A percentile compares a stretch with the other conserved stretches of the same genome.
phyloP scores from a whole-genome alignment of 2,329 filamentous ascomycete species.

The Xylaria hypoxylon region DNA sequence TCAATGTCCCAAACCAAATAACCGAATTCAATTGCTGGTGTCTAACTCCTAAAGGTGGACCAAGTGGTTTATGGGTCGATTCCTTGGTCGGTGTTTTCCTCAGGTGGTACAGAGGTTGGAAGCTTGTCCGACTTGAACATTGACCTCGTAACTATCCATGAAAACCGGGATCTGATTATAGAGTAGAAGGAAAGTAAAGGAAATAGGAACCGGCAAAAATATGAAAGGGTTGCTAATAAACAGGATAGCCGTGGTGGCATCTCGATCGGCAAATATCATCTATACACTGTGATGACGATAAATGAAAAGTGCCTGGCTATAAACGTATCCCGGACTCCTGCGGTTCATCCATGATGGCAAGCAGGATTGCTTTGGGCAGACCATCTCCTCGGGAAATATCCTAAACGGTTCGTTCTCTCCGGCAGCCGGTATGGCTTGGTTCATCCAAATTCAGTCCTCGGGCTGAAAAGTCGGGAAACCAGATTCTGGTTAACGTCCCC shows the following conservation, averaged over 20 bases:
- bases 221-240: neutral
- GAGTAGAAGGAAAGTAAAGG: constrained; percentile 2
- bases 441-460: constrained; percentile 18
- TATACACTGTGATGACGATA: neutral
- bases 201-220: neutral
- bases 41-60: constrained; percentile 1
- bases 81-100: constrained; percentile 9
- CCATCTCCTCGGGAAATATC: constrained; percentile 6
- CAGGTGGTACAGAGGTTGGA: neutral
- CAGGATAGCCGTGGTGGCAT: neutral
- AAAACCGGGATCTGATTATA: neutral
- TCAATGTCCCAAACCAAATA: neutral
- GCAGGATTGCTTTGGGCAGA: constrained; percentile 4
- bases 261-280: neutral
- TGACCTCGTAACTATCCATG: constrained; percentile 10
- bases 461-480: constrained; percentile 31
- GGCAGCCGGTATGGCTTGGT: constrained; percentile 6
- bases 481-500: constrained; percentile 36
- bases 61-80: neutral
- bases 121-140: constrained; percentile 28
- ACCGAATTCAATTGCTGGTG: constrained; percentile 12
- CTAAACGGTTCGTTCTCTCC: constrained; percentile 26
- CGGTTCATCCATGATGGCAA: constrained; percentile 16
- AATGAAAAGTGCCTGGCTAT: constrained; percentile 1
- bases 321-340: constrained; percentile 2